Percentiles rank a stretch among this genome's conserved stretches.
Conservation (phyloP, 768 basidiomycete species). For the Nidularia sp. region DNA sequence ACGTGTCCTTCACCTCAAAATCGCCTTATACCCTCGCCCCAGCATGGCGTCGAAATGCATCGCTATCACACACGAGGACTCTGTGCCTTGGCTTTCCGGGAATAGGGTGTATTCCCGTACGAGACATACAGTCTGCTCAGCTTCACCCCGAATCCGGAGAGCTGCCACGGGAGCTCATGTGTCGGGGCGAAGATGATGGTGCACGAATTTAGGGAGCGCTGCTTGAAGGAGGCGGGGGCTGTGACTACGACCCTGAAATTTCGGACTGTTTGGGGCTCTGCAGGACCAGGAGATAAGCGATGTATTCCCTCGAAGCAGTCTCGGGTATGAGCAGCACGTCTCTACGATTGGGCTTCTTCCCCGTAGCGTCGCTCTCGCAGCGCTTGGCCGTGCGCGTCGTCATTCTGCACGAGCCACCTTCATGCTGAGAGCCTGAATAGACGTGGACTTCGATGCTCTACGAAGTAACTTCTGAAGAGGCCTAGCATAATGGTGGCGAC, state of each 20-base stretch:
- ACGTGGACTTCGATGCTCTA: conserved; percentile 53
- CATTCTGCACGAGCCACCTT: conserved; percentile 33
- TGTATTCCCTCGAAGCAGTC: conserved; percentile 89
- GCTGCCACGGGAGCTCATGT: conserved; percentile 83
- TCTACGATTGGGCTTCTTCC: conserved; percentile 22
- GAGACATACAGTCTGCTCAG: conserved; percentile 73
- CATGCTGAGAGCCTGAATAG: conserved; percentile 72
- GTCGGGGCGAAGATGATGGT: conserved; percentile 84
- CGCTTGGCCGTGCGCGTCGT: not conserved
- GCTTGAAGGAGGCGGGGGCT: conserved; percentile 1
- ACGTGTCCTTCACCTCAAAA: conserved; percentile 14
- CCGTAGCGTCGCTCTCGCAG: too few species aligned
- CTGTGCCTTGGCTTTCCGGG: conserved; percentile 28
- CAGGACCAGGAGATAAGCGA: conserved; percentile 82
- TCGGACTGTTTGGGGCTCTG: conserved; percentile 75
- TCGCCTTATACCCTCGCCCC: conserved; percentile 9
- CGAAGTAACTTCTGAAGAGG: conserved; percentile 58
- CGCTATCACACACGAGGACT: conserved; percentile 51
- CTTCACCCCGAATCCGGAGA: conserved; percentile 67
- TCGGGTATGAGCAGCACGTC: conserved; percentile 78
- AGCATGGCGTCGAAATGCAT: conserved; percentile 22
- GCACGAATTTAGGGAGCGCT: conserved; percentile 50
- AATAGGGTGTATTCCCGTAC: conserved; percentile 44
- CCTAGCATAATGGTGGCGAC: conserved; percentile 71
- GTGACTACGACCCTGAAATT: conserved; percentile 9